Evolutionary conservation across 2,329 filamentous ascomycete species (phyloP), one percentile per base, ranked within the genome.

Genomic region (Talaromyces atroroseus): DNA sequence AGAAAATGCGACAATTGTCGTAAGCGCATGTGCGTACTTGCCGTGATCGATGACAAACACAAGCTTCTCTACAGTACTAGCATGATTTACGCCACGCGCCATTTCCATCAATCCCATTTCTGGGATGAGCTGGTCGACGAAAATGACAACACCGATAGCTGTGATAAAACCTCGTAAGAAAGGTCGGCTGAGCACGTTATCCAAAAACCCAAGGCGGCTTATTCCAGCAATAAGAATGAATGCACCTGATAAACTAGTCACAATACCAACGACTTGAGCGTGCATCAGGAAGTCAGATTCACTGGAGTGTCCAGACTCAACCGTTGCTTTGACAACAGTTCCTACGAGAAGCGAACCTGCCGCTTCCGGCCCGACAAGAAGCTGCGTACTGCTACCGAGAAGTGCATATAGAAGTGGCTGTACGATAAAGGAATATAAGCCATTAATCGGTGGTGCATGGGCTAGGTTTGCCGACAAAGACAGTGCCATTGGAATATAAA

Each of bases 401-500:
- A 97, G 76, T 1, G 92, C 92, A 71, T 99, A 99, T 34, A 96
- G 80, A 54, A 97, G 75, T 0, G 94, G 94, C 58, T 92, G 92
- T 76, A 97, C 90, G 60, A 95, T 89, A 69, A 96, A 97, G 16
- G 89, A 84, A 74, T 97, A 99, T 3, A 99, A 80, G 0, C 94
- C 94, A 67, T 96, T 92, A 65, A 97, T 92, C 0, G 94, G 88
- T 8, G 92, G 91, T 1, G 96, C 85, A 69, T 97, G 94, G 5
- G 88, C 91, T 44, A 99, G 84, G 68, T 97, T 97, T 42, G 90
- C 85, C 55, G 94, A 91, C 61, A 95, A 87, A 0, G 94, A 97
- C 14, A 99, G 82, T 0, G 91, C 88, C 92, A 99, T 96, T 52
- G 94, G 94, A 38, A 99, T 88, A 71, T 99, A 99, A 76, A 99